Percentiles rank a stretch among this genome's conserved stretches.
Conservation (phyloP, 78 protist species). For the Blattamonas nauphoetae region DNA sequence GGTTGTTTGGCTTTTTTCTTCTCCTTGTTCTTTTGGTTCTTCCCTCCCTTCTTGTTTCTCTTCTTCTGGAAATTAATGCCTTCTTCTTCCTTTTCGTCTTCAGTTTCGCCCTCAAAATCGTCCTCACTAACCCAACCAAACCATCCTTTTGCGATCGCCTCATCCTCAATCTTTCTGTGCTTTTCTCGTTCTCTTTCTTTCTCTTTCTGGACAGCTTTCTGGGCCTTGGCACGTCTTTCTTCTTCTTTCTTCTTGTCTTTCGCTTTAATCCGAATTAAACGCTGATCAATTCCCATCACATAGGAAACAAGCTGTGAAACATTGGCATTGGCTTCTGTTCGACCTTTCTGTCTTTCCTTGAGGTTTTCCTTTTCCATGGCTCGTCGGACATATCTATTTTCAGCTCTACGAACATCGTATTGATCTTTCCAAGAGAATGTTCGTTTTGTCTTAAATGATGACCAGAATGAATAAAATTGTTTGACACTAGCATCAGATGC, state of each 20-base stretch:
- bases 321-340: not conserved
- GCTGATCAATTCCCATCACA: not conserved
- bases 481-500: not conserved
- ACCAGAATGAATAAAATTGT: not conserved
- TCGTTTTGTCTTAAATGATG: not conserved
- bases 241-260: not conserved
- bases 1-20: not conserved
- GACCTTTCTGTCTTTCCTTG: not conserved
- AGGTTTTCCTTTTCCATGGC: not conserved
- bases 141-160: not conserved
- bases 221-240: not conserved
- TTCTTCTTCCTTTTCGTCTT: not conserved
- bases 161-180: not conserved
- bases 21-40: not conserved
- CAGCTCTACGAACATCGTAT: not conserved
- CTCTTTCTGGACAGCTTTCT: not conserved
- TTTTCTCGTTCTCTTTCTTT: not conserved
- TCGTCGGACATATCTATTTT: not conserved
- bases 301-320: not conserved
- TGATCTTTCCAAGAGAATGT: not conserved
- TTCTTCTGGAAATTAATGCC: not conserved
- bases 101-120: not conserved
- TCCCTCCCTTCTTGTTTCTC: not conserved
- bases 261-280: not conserved
- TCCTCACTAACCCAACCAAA: not conserved